A percentile compares a stretch with the other conserved stretches of the same genome.
Evolutionary conservation across 2,329 filamentous ascomycete species (phyloP).

Genomic region (Orbilia quercus): DNA sequence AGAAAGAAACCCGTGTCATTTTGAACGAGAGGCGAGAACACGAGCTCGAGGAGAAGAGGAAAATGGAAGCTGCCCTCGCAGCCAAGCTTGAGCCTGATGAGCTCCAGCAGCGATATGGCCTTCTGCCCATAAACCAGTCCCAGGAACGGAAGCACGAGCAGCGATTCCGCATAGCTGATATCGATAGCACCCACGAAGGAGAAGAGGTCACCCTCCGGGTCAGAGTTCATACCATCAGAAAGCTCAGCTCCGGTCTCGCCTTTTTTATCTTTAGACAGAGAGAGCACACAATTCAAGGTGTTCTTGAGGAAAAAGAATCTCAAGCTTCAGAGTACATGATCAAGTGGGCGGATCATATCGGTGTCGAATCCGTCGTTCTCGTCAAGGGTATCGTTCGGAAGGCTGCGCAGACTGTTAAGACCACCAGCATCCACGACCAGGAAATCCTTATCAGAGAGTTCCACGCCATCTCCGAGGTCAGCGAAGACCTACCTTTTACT

Average conservation of each 20-base stretch:
- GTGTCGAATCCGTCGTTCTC: conserved; percentile 80
- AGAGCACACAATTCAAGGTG: conserved; percentile 83
- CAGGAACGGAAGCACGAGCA: conserved; percentile 68
- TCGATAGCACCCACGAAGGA: conserved; percentile 69
- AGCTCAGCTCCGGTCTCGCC: conserved; percentile 82
- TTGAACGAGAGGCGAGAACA: conserved; percentile 64
- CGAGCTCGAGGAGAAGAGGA: conserved; percentile 65
- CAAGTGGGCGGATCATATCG: conserved; percentile 85
- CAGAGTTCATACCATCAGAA: conserved; percentile 80
- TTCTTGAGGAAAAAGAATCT: conserved; percentile 71
- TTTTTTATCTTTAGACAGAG: conserved; percentile 90
- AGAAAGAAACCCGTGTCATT: conserved; percentile 60
- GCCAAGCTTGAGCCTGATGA: conserved; percentile 73
- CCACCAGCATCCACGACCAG: conserved; percentile 78
- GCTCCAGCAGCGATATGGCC: conserved; percentile 83
- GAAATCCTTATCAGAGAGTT: conserved; percentile 78
- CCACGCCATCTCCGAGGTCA: conserved; percentile 72
- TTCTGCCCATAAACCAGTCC: conserved; percentile 70
- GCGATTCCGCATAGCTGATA: conserved; percentile 66
- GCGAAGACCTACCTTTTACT: conserved; percentile 74
- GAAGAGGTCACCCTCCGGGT: conserved; percentile 75
- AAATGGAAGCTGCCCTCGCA: conserved; percentile 63
- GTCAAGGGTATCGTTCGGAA: conserved; percentile 78
- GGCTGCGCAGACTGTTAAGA: conserved; percentile 78
- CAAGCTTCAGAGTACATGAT: conserved; percentile 79